Evolutionary conservation across 2,329 filamentous ascomycete species (phyloP), one percentile per base, ranked within the genome.

Genomic region (Cercospora zeae-maydis): DNA sequence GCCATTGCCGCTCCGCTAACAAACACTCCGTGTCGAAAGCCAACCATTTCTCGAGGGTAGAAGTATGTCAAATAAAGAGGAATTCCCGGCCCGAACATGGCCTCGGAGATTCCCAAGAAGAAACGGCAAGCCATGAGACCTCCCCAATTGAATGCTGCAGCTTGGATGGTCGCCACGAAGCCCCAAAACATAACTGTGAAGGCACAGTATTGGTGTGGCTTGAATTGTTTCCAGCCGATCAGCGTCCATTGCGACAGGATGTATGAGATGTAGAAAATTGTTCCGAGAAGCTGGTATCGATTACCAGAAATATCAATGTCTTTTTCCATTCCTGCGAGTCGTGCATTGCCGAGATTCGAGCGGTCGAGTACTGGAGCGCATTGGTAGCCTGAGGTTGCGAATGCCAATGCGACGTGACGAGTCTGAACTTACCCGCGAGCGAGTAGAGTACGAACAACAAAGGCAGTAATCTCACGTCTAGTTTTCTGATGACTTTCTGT

Each of bases 61-160:
- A 87, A 88, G 69, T 85, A 83, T 0, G 84, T 86, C n/a, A 88
- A 74, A 64, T 86, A 88, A 63, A 87, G 85, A 0, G 86, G 85
- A 0, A 87, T 81, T 2, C 86, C 86, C 0, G 73, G 74, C 2
- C 74, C 74, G 59, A 72, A 75, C 63, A 69, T 71, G 4, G 72
- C 69, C 59, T 76, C 74, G 5, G 71, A 67, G 1, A 75, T 63
- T 19, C 80, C 81, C 21, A 83, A 75, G 24, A 83, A 73, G 66
- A 82, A 82, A 1, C 81, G 76, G 19, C 81, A 76, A 7, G 78
- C 76, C 80, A 83, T 82, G 66, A 81, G 72, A 1, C 79, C 79
- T 10, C 73, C 70, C 80, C 80, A 83, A 33, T 74, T 79, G 62
- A 74, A 71, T 1, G 73, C 73, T 3, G 78, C 77, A 8, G 81